phyloP scores from a whole-genome alignment of 768 basidiomycete genomes.

The Leccinellum luteum region DNA sequence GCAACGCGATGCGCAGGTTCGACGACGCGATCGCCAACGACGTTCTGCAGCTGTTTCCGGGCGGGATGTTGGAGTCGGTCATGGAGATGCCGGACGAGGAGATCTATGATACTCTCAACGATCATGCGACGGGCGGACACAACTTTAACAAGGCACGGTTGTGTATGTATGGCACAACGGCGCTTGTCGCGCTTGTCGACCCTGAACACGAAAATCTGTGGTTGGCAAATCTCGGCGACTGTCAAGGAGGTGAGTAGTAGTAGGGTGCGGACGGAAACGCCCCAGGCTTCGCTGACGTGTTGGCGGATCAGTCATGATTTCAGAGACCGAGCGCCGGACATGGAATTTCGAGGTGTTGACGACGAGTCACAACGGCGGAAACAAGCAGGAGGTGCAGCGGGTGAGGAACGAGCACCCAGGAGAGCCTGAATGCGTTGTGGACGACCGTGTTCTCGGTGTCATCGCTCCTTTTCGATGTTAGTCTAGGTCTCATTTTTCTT shows the following conservation, averaged over 20 bases:
- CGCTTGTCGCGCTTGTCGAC: slow-evolving; percentile 69
- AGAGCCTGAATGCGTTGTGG: slow-evolving; percentile 65
- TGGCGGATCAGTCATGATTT: slow-evolving; percentile 47
- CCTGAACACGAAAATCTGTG: slow-evolving; percentile 67
- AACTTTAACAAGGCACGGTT: slow-evolving; percentile 66
- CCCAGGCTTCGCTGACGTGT: slow-evolving; percentile 3
- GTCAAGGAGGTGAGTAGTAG: slow-evolving; percentile 60
- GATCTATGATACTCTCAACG: slow-evolving; percentile 61
- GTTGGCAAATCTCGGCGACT: slow-evolving; percentile 81
- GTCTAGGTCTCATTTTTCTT: slow-evolving; percentile 26
- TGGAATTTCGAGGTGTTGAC: slow-evolving; percentile 66
- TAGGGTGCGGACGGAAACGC: neutral
- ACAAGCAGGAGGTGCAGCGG: slow-evolving; percentile 62
- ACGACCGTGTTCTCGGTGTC: slow-evolving; percentile 70
- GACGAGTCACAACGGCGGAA: slow-evolving; percentile 68
- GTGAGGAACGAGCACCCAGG: slow-evolving; percentile 63
- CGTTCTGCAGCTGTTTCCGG: slow-evolving; percentile 57
- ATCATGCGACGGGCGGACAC: slow-evolving; percentile 52
- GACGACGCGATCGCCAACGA: slow-evolving; percentile 69
- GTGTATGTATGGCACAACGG: slow-evolving; percentile 80
- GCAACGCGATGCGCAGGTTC: slow-evolving; percentile 56
- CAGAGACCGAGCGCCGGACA: slow-evolving; percentile 42
- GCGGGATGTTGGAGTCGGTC: slow-evolving; percentile 46
- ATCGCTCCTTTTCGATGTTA: slow-evolving; percentile 75
- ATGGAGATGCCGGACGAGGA: slow-evolving; percentile 52